Base-by-base conservation (phyloP, 768 basidiomycete species). In the Boletus rubescentipes region DNA sequence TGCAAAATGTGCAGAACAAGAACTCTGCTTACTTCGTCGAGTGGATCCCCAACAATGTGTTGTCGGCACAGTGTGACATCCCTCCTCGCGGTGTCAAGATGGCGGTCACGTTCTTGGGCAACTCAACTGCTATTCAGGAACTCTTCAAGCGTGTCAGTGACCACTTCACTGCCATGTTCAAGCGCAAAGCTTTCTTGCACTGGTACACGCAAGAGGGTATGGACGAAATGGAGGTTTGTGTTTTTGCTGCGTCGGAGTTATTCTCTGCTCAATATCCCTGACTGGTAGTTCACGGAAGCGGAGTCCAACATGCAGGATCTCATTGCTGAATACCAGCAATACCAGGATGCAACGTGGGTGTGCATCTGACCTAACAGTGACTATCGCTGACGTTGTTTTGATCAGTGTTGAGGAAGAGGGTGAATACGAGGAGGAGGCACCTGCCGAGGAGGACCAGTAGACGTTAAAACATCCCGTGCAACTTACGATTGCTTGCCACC, bases 161-260 rank as follows among this genome's bases (percentile, higher is more conserved):
- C 71, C 94, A 98, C 73, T 98, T 99, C 84, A 91, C 92, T 57
- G 92, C 93, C 75, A 99, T 98, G 97, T 96, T 94, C 83, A 92
- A 90, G 85, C 82, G 96, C 71, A 98, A 98, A 79, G 95, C 95
- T 23, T 94, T 94, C 84, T 82, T 93, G 86, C 91, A 96, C 73
- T 96, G 95, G 95, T 98, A 98, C 75, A 98, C 95, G 34, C 93
- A 96, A 72, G 97, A 98, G 79, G 97, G 97, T 72, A 98, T 99
- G 96, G 96, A 94, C 70, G 93, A 93, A 81, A 92, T 93, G 91
- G 91, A 94, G 80, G 82, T 82, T 47, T 41, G 78, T 69, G 3
- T n/a, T 35, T 4, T 29, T 38, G 20, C 8, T 9, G 9, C 34
- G 30, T 12, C 43, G 4, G 9, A 16, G 15, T 40, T 23, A 23